These are phyloP conservation scores for Pilaira anomala DNA, from an alignment of 192 early-diverging fungal genomes.

Conservation along the genomic window DNA sequence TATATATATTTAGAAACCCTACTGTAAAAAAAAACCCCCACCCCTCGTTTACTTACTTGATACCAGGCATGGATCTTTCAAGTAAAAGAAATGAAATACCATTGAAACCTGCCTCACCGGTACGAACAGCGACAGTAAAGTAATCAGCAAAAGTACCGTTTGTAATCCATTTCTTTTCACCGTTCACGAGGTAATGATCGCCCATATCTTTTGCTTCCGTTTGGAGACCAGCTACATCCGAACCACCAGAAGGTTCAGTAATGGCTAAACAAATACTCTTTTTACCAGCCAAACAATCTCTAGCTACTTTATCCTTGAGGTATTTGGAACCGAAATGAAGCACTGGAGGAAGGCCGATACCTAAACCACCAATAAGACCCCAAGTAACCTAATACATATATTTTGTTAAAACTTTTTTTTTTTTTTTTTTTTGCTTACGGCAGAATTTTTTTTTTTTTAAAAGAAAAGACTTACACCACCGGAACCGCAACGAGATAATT, in stretches of 20 bases:
- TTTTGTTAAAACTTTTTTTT: background rate
- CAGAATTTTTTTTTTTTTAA: background rate
- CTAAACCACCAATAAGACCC: conserved; percentile 43
- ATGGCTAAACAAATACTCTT: conserved; percentile 81
- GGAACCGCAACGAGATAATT: conserved; percentile 75
- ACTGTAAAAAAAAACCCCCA: too few relatives aligned
- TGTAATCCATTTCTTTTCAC: conserved; percentile 84
- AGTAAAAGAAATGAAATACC: conserved; percentile 75
- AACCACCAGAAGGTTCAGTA: conserved; percentile 69
- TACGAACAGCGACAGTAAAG: conserved; percentile 79
- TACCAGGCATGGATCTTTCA: conserved; percentile 68
- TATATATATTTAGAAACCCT: too few relatives aligned
- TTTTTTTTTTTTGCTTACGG: background rate
- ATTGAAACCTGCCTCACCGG: conserved; percentile 73
- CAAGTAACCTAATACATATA: conserved; percentile 15
- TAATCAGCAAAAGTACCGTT: conserved; percentile 81
- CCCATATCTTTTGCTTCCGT: conserved; percentile 70
- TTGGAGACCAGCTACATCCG: conserved; percentile 72
- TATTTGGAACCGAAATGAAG: conserved; percentile 67
- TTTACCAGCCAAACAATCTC: conserved; percentile 58
- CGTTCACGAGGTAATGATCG: conserved; percentile 73
- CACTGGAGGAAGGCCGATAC: conserved; percentile 75
- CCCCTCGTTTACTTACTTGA: too few relatives aligned
- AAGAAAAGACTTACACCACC: conserved; percentile 55
- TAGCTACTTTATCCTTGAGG: conserved; percentile 65